Evolutionary conservation across 2,329 filamentous ascomycete genomes (phyloP).

Genomic region (Diaporthe batatas): DNA sequence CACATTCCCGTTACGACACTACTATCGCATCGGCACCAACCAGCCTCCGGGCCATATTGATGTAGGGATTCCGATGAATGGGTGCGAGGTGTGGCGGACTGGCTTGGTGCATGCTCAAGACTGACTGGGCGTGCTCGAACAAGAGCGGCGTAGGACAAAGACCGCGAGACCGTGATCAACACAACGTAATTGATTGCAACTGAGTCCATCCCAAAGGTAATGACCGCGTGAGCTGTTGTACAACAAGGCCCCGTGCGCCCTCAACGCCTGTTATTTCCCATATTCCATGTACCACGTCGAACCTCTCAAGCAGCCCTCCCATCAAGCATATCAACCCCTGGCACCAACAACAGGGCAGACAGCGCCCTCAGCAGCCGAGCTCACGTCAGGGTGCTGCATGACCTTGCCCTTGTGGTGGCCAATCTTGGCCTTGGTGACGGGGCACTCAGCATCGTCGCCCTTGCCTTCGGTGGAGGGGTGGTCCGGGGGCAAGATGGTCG

Average conservation of each 20-base stretch:
- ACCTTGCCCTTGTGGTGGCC: constrained; percentile 59
- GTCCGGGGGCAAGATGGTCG: constrained; percentile 57
- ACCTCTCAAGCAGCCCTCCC: background rate
- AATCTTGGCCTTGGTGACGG: constrained; percentile 58
- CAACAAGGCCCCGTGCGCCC: constrained; percentile 6
- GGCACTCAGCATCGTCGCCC: constrained; percentile 54
- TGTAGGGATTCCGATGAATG: background rate
- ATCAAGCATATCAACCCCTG: constrained; percentile 41
- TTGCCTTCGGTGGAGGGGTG: constrained; percentile 52
- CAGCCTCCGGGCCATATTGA: background rate
- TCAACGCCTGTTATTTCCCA: constrained; percentile 7
- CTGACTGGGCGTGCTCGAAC: background rate
- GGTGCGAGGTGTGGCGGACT: background rate
- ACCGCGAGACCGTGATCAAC: background rate
- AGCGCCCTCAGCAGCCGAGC: constrained; percentile 47
- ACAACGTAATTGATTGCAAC: constrained; percentile 9
- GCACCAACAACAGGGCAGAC: constrained; percentile 57
- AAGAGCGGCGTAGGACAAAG: background rate
- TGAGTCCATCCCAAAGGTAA: constrained; percentile 3
- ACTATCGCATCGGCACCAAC: background rate
- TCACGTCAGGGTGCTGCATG: constrained; percentile 52
- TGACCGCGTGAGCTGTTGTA: constrained; percentile 19
- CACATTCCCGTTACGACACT: background rate
- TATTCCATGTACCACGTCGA: background rate
- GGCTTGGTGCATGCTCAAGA: background rate